Conservation (phyloP, 495 filamentous ascomycete genomes). For the Aspergillus haitiensis region DNA sequence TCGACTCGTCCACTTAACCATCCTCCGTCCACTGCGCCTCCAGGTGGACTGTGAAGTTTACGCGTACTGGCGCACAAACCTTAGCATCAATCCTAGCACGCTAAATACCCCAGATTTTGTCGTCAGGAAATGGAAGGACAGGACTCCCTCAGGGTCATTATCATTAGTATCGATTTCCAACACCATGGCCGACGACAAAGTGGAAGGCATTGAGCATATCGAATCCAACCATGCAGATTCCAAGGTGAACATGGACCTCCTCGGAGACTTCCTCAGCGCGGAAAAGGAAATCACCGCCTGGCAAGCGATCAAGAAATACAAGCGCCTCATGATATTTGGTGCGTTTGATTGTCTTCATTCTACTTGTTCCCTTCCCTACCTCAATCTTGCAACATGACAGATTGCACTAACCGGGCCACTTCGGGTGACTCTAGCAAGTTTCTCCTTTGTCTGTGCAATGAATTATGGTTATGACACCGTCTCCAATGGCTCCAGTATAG, state of each 20-base stretch:
- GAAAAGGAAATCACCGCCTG: not conserved
- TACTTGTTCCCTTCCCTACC: too few species aligned
- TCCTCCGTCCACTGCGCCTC: too few species aligned
- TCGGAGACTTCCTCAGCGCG: not conserved
- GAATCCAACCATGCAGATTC: not conserved
- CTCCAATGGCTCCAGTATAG: constrained; percentile 3
- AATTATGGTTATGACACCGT: constrained; percentile 8
- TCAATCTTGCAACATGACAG: too few species aligned
- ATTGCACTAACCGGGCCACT: not conserved
- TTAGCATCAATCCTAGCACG: too few species aligned
- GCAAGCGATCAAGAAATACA: not conserved
- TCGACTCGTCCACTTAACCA: too few species aligned
- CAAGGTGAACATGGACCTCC: not conserved
- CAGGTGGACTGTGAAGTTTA: too few species aligned
- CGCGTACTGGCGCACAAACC: too few species aligned
- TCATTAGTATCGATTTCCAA: too few species aligned
- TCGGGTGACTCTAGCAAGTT: not conserved
- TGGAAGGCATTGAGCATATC: not conserved
- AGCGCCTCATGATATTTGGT: not conserved
- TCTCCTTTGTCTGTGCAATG: not conserved
- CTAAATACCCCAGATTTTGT: too few species aligned
- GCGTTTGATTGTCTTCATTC: not conserved
- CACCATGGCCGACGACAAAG: not conserved
- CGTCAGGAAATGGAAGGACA: too few species aligned
- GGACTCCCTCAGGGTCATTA: too few species aligned